Percentiles rank a stretch among this genome's conserved stretches.
phyloP scores from a whole-genome alignment of 2,329 filamentous ascomycete genomes.

The Nothophaeocryptopus gaeumannii region DNA sequence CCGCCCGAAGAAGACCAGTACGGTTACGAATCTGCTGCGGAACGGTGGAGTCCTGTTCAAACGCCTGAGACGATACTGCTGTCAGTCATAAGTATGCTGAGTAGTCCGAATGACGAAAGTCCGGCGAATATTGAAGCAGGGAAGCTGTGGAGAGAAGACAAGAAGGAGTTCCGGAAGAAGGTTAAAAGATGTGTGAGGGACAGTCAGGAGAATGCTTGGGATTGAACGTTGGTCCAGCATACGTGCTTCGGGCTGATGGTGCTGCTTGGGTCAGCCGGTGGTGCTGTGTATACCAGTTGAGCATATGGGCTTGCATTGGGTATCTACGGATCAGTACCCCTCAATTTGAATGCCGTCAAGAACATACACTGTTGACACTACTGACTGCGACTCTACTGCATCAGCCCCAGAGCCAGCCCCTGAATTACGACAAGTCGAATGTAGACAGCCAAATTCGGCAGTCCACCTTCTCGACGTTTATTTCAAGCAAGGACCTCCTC shows the following conservation, averaged over 20 bases:
- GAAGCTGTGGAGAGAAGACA: constrained; percentile 78
- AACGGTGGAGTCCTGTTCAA: constrained; percentile 94
- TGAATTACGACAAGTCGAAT: too few species aligned
- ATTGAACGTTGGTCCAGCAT: constrained; percentile 19
- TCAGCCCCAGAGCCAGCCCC: too few species aligned
- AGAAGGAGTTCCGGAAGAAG: constrained; percentile 71
- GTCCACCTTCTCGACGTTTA: too few species aligned
- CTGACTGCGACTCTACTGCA: too few species aligned
- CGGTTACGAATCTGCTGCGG: constrained; percentile 84
- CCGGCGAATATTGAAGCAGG: constrained; percentile 95
- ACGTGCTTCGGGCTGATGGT: not conserved
- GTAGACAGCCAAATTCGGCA: too few species aligned
- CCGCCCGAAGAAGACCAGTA: constrained; percentile 91
- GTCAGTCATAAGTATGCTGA: constrained; percentile 87
- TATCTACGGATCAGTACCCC: too few species aligned
- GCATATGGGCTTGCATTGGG: too few species aligned
- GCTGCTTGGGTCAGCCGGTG: too few species aligned
- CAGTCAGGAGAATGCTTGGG: constrained; percentile 61
- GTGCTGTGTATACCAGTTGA: too few species aligned
- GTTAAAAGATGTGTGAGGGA: constrained; percentile 77
- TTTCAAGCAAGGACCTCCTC: too few species aligned
- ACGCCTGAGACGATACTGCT: constrained; percentile 91
- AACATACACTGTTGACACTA: too few species aligned
- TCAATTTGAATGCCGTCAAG: too few species aligned
- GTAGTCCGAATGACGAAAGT: constrained; percentile 90